A percentile compares a stretch with the other conserved stretches of the same genome.
phyloP scores from a whole-genome alignment of 2,329 filamentous ascomycete genomes.

The Emergomyces orientalis region DNA sequence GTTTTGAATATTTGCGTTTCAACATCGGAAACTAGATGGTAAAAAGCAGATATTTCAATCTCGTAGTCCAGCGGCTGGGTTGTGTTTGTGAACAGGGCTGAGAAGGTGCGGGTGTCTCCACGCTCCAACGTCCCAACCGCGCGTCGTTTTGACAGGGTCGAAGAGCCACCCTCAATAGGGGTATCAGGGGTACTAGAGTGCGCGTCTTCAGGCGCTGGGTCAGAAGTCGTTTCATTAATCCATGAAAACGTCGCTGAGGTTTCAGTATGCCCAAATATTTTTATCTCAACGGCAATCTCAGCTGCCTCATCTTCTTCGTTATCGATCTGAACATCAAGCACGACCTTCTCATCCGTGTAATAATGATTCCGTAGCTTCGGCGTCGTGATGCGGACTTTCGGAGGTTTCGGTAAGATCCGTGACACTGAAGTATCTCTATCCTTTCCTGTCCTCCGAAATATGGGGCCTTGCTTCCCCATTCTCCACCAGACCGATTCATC shows the following conservation, averaged over 20 bases:
- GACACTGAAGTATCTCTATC: slow-evolving; percentile 47
- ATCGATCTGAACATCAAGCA: slow-evolving; percentile 57
- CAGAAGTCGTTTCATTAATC: slow-evolving; percentile 30
- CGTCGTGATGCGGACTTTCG: slow-evolving; percentile 72
- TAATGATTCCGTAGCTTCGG: slow-evolving; percentile 58
- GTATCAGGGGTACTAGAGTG: slow-evolving; percentile 17
- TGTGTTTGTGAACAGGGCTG: slow-evolving; percentile 45
- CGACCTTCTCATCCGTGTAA: slow-evolving; percentile 73
- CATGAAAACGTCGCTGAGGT: slow-evolving; percentile 40
- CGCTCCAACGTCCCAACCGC: slow-evolving; percentile 28
- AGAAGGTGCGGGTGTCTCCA: slow-evolving; percentile 25
- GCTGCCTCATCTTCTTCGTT: slow-evolving; percentile 80
- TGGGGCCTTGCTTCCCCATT: slow-evolving; percentile 26
- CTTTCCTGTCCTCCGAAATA: slow-evolving; percentile 35
- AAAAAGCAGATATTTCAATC: slow-evolving; percentile 62
- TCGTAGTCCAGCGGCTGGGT: slow-evolving; percentile 51
- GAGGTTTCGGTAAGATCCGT: slow-evolving; percentile 75
- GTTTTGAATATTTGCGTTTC: slow-evolving; percentile 73
- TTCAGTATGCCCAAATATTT: slow-evolving; percentile 51
- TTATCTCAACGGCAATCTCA: slow-evolving; percentile 59
- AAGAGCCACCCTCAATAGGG: slow-evolving; percentile 17
- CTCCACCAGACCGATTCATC: slow-evolving; percentile 37
- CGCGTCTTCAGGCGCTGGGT: slow-evolving; percentile 17
- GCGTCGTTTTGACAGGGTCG: slow-evolving; percentile 20
- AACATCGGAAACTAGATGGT: slow-evolving; percentile 68